These are phyloP conservation scores for Cryptococcus maquisensis DNA, from an alignment of 1,284 basidiomycete genomes.

Conservation along the genomic window DNA sequence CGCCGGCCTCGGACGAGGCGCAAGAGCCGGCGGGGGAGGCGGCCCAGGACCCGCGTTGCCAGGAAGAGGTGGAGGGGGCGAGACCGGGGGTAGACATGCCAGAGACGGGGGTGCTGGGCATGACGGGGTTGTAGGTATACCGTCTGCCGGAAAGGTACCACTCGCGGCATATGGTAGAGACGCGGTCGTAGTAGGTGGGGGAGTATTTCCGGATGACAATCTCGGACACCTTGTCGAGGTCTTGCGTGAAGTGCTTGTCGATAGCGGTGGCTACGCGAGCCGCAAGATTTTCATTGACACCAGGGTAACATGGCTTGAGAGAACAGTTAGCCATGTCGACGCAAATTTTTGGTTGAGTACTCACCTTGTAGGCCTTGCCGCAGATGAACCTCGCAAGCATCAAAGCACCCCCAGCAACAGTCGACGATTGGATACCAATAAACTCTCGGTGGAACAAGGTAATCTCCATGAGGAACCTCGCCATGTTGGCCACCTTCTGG, in stretches of 20 bases:
- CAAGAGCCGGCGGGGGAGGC: constrained; percentile 40
- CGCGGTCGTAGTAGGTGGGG: constrained; percentile 87
- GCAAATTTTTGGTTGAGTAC: constrained; percentile 29
- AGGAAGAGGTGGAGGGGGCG: constrained; percentile 31
- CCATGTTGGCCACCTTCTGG: constrained; percentile 82
- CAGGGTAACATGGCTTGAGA: constrained; percentile 1
- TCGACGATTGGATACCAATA: constrained; percentile 75
- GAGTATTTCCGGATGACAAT: constrained; percentile 97
- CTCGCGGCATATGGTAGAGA: constrained; percentile 84
- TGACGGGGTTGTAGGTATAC: constrained; percentile 43
- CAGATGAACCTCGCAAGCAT: constrained; percentile 84
- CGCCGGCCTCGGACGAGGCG: constrained; percentile 46
- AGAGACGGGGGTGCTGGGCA: constrained; percentile 35
- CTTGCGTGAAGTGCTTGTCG: constrained; percentile 76
- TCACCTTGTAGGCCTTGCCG: constrained; percentile 66
- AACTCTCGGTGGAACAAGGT: constrained; percentile 97
- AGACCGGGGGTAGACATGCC: constrained; percentile 38
- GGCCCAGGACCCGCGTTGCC: constrained; percentile 18
- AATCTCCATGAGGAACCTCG: constrained; percentile 97
- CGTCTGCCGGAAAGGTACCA: constrained; percentile 65
- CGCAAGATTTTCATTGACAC: constrained; percentile 24
- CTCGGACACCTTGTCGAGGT: constrained; percentile 84
- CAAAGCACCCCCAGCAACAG: constrained; percentile 81
- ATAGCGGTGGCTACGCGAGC: constrained; percentile 64
- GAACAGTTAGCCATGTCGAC: constrained; percentile 1